Conservation (phyloP, 2,329 filamentous ascomycete species). For the Lachnellula arida region DNA sequence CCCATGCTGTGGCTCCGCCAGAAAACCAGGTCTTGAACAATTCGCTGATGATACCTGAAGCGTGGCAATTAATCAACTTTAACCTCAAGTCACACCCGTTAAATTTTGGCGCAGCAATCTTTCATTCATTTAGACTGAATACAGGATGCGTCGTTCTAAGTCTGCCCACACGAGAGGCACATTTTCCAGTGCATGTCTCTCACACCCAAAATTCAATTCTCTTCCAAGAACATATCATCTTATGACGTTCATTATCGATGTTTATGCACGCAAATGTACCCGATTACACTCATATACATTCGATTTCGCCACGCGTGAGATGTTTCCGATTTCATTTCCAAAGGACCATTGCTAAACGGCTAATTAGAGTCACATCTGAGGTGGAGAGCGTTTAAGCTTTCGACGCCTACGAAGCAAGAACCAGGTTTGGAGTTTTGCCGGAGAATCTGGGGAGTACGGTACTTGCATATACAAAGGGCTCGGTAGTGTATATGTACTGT, state of each 20-base stretch:
- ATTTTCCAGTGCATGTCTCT: too few species aligned
- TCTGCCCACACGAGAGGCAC: too few species aligned
- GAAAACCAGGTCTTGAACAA: background rate
- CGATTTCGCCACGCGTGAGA: too few species aligned
- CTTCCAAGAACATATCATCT: too few species aligned
- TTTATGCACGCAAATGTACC: too few species aligned
- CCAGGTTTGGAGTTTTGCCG: background rate
- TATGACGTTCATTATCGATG: too few species aligned
- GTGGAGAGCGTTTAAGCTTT: background rate
- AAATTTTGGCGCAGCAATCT: background rate
- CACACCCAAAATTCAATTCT: too few species aligned
- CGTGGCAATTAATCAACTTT: background rate
- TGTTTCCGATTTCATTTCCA: too few species aligned
- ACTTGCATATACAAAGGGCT: constrained; percentile 4
- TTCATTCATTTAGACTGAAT: too few species aligned
- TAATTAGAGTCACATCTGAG: background rate
- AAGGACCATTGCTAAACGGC: too few species aligned
- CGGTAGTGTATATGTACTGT: constrained; percentile 10
- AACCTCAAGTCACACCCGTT: background rate
- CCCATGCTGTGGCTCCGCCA: background rate
- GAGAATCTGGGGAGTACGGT: constrained; percentile 5
- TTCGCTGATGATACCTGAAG: background rate
- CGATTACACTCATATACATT: too few species aligned
- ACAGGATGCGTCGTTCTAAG: too few species aligned
- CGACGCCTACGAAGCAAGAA: background rate